These are phyloP conservation scores for Xylaria polymorpha DNA, from an alignment of 2,329 filamentous ascomycete species.

Conservation along the genomic window DNA sequence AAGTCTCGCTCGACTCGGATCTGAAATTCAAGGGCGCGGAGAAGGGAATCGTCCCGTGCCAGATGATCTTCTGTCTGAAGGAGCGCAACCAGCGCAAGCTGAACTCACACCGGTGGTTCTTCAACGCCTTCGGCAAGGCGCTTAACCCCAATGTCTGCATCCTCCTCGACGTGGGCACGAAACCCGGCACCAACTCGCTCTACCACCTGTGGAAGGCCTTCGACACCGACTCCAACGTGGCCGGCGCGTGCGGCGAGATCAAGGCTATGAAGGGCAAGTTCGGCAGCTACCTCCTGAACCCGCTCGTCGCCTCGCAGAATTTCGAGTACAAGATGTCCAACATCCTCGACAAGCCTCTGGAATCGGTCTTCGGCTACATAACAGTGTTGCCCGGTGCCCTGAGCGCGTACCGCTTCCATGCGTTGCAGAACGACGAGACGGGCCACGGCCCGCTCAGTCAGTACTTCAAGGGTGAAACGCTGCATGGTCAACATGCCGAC, in stretches of 20 bases:
- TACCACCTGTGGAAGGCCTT: conserved; percentile 99
- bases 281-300: conserved; percentile 91
- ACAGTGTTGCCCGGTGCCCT: conserved; percentile 96
- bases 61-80: conserved; percentile 98
- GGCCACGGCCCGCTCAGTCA: conserved; percentile 93
- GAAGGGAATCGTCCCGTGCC: conserved; percentile 97
- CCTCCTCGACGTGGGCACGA: conserved; percentile 93
- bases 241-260: conserved; percentile 97
- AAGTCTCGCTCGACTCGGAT: conserved; percentile 94
- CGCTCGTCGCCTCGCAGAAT: conserved; percentile 94
- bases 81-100: conserved; percentile 98
- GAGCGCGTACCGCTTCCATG: conserved; percentile 96
- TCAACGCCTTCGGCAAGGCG: conserved; percentile 94
- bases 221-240: conserved; percentile 96
- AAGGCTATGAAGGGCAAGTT: conserved; percentile 92
- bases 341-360: conserved; percentile 96
- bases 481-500: conserved; percentile 87
- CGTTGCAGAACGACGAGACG: conserved; percentile 95
- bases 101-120: conserved; percentile 99
- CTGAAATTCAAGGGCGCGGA: conserved; percentile 99
- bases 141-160: conserved; percentile 98
- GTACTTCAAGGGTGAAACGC: conserved; percentile 96
- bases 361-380: conserved; percentile 98
- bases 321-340: conserved; percentile 99
- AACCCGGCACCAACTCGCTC: conserved; percentile 87